phyloP scores from a whole-genome alignment of 2,329 filamentous ascomycete species.

The Aspergillus sp. region DNA sequence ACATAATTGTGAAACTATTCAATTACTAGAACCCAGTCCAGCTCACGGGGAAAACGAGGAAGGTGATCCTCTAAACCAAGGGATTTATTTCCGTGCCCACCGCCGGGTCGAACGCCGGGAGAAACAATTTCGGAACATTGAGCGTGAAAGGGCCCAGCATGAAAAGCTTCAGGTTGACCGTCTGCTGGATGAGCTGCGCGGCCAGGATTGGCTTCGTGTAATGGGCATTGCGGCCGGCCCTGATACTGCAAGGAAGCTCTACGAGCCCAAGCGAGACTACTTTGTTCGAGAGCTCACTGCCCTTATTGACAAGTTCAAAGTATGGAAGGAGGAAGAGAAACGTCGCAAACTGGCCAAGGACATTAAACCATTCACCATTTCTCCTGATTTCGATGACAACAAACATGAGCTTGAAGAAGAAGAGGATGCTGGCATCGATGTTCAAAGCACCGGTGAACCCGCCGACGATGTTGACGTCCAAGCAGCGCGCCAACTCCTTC shows the following conservation, averaged over 20 bases:
- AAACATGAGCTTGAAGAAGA: conserved; percentile 26
- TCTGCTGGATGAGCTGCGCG: conserved; percentile 71
- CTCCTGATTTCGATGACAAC: conserved; percentile 15
- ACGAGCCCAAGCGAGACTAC: conserved; percentile 74
- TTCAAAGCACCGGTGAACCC: conserved; percentile 42
- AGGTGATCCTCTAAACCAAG: conserved; percentile 50
- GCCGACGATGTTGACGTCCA: conserved; percentile 63
- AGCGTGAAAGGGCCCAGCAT: conserved; percentile 58
- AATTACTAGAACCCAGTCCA: conserved; percentile 31
- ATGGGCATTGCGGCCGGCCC: conserved; percentile 84
- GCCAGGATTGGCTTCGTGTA: conserved; percentile 84
- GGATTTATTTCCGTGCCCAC: conserved; percentile 51
- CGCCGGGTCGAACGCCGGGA: conserved; percentile 56
- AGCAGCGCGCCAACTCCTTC: conserved; percentile 65
- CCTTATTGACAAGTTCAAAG: conserved; percentile 77
- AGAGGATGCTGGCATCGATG: conserved; percentile 14
- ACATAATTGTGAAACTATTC: conserved; percentile 35
- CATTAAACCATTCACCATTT: conserved; percentile 28
- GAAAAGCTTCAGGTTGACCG: conserved; percentile 59
- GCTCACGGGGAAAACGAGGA: conserved; percentile 1
- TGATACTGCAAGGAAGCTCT: conserved; percentile 76
- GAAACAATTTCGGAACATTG: conserved; percentile 60
- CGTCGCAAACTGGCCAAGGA: conserved; percentile 69
- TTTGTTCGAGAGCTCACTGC: conserved; percentile 76
- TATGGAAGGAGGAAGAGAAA: conserved; percentile 87